phyloP scores from a whole-genome alignment of 257 asterid species.

The Apocynum venetum region DNA sequence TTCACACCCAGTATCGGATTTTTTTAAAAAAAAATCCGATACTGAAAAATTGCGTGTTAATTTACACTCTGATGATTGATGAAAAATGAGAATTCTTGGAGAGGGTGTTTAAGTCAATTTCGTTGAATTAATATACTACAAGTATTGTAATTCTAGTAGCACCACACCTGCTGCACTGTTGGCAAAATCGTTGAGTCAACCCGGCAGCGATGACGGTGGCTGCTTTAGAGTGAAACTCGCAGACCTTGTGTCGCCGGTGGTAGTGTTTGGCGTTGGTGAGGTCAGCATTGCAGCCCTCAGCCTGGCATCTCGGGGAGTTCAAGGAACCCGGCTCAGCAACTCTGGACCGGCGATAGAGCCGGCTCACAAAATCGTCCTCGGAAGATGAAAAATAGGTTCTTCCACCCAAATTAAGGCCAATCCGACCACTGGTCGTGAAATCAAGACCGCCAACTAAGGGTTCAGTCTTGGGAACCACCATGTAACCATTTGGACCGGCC shows the following conservation, averaged over 20 bases:
- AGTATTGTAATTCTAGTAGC: neutral
- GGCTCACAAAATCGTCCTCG: conserved; percentile 92
- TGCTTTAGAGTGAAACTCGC: conserved; percentile 95
- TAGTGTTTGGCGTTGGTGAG: conserved; percentile 88
- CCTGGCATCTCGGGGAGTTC: conserved; percentile 80
- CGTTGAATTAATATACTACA: neutral
- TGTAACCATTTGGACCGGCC: conserved; percentile 41
- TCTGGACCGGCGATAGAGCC: conserved; percentile 91
- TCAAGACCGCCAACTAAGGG: conserved; percentile 48
- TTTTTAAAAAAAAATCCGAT: neutral
- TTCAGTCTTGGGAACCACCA: conserved; percentile 73
- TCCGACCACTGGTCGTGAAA: conserved; percentile 34
- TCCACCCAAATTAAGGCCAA: conserved; percentile 85
- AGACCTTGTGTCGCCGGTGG: conserved; percentile 98
- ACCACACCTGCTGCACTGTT: conserved; percentile 89
- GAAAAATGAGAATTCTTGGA: conserved; percentile 21
- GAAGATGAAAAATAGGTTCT: conserved; percentile 86
- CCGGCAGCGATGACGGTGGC: conserved; percentile 92
- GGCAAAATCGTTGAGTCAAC: conserved; percentile 96
- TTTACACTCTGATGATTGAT: neutral
- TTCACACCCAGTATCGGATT: neutral
- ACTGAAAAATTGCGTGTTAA: neutral
- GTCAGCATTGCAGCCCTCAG: conserved; percentile 94
- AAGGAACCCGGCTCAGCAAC: conserved; percentile 62
- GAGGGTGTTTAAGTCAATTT: conserved; percentile 28